Evolutionary conservation across 345 rosid species (phyloP).

Genomic region (Brassica juncea): DNA sequence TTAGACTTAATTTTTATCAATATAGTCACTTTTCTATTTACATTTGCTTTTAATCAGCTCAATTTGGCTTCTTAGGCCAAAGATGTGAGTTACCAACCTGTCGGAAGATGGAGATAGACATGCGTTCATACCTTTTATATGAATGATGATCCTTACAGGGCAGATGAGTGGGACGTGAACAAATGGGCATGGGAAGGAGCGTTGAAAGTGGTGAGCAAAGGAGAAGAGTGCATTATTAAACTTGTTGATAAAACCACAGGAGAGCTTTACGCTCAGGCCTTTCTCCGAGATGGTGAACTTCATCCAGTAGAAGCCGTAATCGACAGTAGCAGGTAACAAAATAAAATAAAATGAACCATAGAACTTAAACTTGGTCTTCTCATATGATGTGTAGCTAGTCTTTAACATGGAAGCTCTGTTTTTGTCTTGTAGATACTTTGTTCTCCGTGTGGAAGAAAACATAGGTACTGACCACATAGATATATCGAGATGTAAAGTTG

Average conservation of each 20-base stretch:
- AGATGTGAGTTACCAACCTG: background rate
- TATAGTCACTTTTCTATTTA: background rate
- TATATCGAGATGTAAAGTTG: conserved; percentile 8
- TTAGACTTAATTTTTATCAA: background rate
- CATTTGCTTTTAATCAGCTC: background rate
- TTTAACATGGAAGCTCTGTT: conserved; percentile 1
- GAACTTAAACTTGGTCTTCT: conserved; percentile 21
- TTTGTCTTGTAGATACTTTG: conserved; percentile 87
- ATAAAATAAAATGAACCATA: background rate
- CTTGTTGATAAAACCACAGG: conserved; percentile 93
- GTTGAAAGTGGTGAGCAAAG: conserved; percentile 84
- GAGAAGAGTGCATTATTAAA: conserved; percentile 93
- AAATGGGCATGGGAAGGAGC: conserved; percentile 99
- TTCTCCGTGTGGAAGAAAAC: conserved; percentile 93
- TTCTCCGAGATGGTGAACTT: conserved; percentile 85
- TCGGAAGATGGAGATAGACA: conserved; percentile 1
- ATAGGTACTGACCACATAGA: conserved; percentile 55
- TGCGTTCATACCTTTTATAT: conserved; percentile 22
- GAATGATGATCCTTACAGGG: conserved; percentile 53
- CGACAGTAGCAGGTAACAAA: conserved; percentile 90
- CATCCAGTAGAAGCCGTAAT: conserved; percentile 98
- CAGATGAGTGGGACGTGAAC: conserved; percentile 99
- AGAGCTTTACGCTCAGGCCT: conserved; percentile 91
- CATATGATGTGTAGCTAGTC: background rate
- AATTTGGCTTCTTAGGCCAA: conserved; percentile 3